These are phyloP conservation scores for Penicillium desertorum DNA, from an alignment of 495 filamentous ascomycete genomes.

Conservation along the genomic window DNA sequence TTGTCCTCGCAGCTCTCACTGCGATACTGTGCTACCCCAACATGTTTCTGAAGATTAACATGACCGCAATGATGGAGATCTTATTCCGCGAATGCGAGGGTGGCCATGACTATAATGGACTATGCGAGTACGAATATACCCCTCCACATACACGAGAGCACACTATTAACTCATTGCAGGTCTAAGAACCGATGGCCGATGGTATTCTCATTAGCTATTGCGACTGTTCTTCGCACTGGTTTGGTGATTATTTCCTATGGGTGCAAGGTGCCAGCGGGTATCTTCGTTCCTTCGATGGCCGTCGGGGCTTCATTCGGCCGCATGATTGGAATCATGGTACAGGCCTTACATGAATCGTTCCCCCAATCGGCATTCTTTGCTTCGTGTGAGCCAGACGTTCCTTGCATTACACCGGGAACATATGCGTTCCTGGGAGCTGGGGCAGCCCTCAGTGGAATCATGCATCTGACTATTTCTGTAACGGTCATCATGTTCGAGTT, in stretches of 20 bases:
- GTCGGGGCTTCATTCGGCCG: slow-evolving; percentile 92
- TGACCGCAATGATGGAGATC: slow-evolving; percentile 99
- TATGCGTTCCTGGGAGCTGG: slow-evolving; percentile 93
- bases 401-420: slow-evolving; percentile 94
- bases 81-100: slow-evolving; percentile 94
- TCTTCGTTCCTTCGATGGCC: slow-evolving; percentile 98
- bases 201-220: slow-evolving; percentile 74
- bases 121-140: slow-evolving; percentile 68
- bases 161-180: slow-evolving; percentile 37
- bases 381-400: slow-evolving; percentile 84
- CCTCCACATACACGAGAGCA: not conserved
- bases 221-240: slow-evolving; percentile 76
- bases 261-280: slow-evolving; percentile 96
- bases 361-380: slow-evolving; percentile 82
- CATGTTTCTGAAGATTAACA: slow-evolving; percentile 93
- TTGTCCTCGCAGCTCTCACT: slow-evolving; percentile 76
- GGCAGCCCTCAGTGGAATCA: slow-evolving; percentile 95
- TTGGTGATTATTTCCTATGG: slow-evolving; percentile 97
- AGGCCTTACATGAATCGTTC: slow-evolving; percentile 80
- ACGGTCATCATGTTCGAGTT: slow-evolving; percentile 99
- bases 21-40: slow-evolving; percentile 95
- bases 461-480: slow-evolving; percentile 95
- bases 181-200: slow-evolving; percentile 69
- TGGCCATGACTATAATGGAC: slow-evolving; percentile 82
- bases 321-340: slow-evolving; percentile 91